Conservation (phyloP, 768 basidiomycete species). For the Tricholoma terreum region DNA sequence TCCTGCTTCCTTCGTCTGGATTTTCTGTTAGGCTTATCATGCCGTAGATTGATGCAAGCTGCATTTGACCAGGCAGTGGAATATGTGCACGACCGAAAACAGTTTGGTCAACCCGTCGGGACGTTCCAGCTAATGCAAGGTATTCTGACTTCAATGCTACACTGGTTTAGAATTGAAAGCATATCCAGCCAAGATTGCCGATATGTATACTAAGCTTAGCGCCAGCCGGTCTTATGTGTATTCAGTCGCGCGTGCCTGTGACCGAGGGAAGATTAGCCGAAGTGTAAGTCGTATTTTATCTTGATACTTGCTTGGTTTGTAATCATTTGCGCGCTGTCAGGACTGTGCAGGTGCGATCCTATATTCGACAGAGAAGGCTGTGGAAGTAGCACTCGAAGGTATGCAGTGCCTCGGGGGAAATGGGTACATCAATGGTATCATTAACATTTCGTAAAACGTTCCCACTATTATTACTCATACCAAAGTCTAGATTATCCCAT, state of each 20-base stretch:
- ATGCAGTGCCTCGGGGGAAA: conserved; percentile 96
- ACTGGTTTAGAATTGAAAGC: conserved; percentile 10
- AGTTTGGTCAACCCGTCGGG: conserved; percentile 85
- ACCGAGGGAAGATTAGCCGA: conserved; percentile 73
- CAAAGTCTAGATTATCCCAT: conserved; percentile 73
- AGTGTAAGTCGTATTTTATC: conserved; percentile 45
- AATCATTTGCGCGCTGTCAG: conserved; percentile 35
- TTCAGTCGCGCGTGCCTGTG: conserved; percentile 87
- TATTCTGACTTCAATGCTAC: conserved; percentile 21
- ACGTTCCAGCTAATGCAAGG: conserved; percentile 98
- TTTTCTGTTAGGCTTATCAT: conserved; percentile 5
- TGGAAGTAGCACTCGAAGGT: conserved; percentile 86
- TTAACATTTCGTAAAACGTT: conserved; percentile 2
- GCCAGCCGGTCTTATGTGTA: conserved; percentile 91
- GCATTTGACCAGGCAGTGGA: conserved; percentile 86
- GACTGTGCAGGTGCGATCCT: conserved; percentile 95
- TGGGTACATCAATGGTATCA: conserved; percentile 87
- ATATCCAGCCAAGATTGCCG: conserved; percentile 68
- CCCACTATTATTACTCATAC: background rate
- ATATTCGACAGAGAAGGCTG: conserved; percentile 88
- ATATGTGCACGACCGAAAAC: conserved; percentile 91
- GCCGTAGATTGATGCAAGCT: conserved; percentile 79
- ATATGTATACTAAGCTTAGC: conserved; percentile 93
- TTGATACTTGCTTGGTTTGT: background rate
- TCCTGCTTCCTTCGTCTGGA: conserved; percentile 11